Evolutionary conservation across 495 filamentous ascomycete genomes (phyloP).

Genomic region (Tuber microsphaerosporum): DNA sequence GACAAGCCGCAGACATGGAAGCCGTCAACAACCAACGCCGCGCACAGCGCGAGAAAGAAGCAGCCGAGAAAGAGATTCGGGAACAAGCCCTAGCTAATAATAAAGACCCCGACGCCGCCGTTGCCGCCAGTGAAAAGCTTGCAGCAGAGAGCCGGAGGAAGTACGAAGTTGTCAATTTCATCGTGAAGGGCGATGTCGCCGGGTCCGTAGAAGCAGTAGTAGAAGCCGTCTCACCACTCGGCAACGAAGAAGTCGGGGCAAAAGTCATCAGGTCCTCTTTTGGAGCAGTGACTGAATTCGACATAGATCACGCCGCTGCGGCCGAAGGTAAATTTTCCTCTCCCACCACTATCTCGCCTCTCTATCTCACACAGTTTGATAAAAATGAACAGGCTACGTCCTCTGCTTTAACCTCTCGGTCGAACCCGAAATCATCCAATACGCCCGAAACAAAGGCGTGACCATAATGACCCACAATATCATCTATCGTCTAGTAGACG

Average conservation of each 20-base stretch:
- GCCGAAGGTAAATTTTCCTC: constrained; percentile 46
- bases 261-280: constrained; percentile 69
- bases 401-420: constrained; percentile 79
- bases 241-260: constrained; percentile 73
- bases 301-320: constrained; percentile 76
- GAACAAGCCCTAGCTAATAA: constrained; percentile 39
- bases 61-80: constrained; percentile 44
- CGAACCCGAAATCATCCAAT: constrained; percentile 58
- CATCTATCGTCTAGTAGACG: constrained; percentile 85
- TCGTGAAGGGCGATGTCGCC: constrained; percentile 86
- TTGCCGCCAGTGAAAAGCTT: constrained; percentile 23
- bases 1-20: constrained; percentile 57
- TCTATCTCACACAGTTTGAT: constrained; percentile 7
- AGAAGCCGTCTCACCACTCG: constrained; percentile 63
- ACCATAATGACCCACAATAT: constrained; percentile 77
- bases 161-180: constrained; percentile 64
- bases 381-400: constrained; percentile 47
- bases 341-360: not conserved
- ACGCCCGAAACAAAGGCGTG: constrained; percentile 65
- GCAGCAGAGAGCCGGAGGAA: constrained; percentile 24
- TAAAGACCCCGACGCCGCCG: constrained; percentile 23
- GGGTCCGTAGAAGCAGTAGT: constrained; percentile 88
- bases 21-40: constrained; percentile 67
- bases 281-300: constrained; percentile 73
- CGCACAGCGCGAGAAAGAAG: constrained; percentile 46